Evolutionary conservation across 2,329 filamentous ascomycete species (phyloP).

Genomic region (Blumeria hordei): DNA sequence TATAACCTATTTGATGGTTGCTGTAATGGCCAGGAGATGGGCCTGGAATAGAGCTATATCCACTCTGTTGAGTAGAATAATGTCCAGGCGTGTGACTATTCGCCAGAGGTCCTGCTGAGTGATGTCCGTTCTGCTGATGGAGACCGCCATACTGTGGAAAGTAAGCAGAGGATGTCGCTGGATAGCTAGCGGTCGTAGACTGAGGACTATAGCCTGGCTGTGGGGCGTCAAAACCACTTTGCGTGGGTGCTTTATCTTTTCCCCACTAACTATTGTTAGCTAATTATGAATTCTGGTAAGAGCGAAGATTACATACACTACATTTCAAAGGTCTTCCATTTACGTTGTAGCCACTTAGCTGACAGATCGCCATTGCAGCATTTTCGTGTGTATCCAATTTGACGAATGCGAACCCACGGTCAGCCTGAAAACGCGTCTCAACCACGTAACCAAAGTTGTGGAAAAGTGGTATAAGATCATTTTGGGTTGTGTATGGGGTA

Average conservation of each 20-base stretch:
- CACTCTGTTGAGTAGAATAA: constrained; percentile 41
- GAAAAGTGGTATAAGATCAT: constrained; percentile 91
- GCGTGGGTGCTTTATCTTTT: constrained; percentile 81
- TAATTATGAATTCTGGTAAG: constrained; percentile 4
- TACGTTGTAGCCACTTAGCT: constrained; percentile 92
- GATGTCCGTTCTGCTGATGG: constrained; percentile 16
- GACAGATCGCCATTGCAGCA: constrained; percentile 93
- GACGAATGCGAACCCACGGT: constrained; percentile 93
- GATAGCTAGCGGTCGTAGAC: constrained; percentile 49
- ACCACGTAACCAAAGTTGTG: constrained; percentile 97
- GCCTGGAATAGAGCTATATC: constrained; percentile 36
- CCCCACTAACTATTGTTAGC: constrained; percentile 50
- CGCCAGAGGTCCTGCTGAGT: constrained; percentile 16
- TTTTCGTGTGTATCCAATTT: constrained; percentile 99
- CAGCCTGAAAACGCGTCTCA: constrained; percentile 92
- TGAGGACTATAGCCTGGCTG: constrained; percentile 47
- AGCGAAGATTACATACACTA: constrained; percentile 48
- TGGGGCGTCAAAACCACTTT: constrained; percentile 57
- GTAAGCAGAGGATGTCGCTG: constrained; percentile 55
- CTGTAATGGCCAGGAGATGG: constrained; percentile 38
- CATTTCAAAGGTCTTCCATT: constrained; percentile 94
- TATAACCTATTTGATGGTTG: constrained; percentile 48
- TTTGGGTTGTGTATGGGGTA: constrained; percentile 91
- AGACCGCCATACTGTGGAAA: constrained; percentile 84
- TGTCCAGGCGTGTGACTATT: constrained; percentile 18